Base-by-base conservation (phyloP, 192 early-diverging fungal genomes). In the Pilobolus umbonatus region DNA sequence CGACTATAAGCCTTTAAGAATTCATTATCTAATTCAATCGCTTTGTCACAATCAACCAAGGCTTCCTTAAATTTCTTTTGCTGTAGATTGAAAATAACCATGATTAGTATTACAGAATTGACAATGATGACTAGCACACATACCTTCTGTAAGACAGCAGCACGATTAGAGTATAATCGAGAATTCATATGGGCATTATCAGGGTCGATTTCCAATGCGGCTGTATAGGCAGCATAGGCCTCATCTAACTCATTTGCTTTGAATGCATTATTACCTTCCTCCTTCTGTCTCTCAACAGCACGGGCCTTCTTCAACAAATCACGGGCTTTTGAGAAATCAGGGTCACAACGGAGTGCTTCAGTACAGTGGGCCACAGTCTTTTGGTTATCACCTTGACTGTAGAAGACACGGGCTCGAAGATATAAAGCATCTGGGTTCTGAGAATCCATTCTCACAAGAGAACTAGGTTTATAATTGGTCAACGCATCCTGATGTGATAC, bases 1-100 rank as follows among this genome's bases (percentile, higher is more conserved):
- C 90, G 78, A 32, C 87, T 81, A 57, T 88, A 80, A 24, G 90
- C 76, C 69, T 93, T 94, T 55, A 73, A 55, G 67, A 89, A 94
- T 24, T 72, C 34, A 48, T 74, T 55, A 47, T 78, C 75, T 9
- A 89, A 63, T 39, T 85, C 82, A 45, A 93, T 61, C 34, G 91
- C 87, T 28, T 75, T 72, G 32, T 75, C 73, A 65, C 83, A 82
- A 53, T 92, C 92, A 35, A 60, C 43, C 26, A 88, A 59, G 14
- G 83, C 75, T 45, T 82, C 74, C 6, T 75, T 55, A 40, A 80
- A 75, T 43, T 80, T 80, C 35, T 61, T 65, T 25, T 80, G 64
- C 86, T 72, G 50, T 28, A 28, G 17, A 25, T 72, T 50, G 28
- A 43, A 47, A 47, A 17, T 45, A 5, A 24, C 10, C 17, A 51